phyloP scores from a whole-genome alignment of 192 early-diverging fungal species.

The Rhizophagus clarus region DNA sequence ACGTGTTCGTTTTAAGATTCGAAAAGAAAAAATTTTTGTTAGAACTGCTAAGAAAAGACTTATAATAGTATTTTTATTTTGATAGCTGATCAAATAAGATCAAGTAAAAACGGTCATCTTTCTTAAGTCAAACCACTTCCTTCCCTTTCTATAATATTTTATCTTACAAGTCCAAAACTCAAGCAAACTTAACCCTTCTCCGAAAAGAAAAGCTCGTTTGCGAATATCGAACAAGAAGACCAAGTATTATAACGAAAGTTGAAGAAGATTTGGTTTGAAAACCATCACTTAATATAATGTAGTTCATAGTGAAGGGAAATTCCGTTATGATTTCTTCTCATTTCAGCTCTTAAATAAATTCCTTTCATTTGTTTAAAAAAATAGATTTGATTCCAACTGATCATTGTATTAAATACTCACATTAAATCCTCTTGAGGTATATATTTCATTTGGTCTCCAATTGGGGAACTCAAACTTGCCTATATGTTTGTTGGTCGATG shows the following conservation, averaged over 20 bases:
- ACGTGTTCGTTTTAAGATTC: background rate
- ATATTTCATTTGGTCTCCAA: background rate
- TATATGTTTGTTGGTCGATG: background rate
- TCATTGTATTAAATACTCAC: slow-evolving; percentile 14
- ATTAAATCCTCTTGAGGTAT: background rate
- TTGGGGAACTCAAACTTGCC: background rate
- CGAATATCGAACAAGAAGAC: too few relatives aligned
- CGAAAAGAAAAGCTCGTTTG: too few relatives aligned
- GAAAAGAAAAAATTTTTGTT: background rate
- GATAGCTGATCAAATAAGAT: slow-evolving; percentile 26
- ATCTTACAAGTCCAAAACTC: too few relatives aligned
- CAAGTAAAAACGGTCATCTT: slow-evolving; percentile 26
- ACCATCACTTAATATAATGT: background rate
- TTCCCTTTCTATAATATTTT: too few relatives aligned
- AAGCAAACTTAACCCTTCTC: too few relatives aligned
- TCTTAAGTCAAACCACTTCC: background rate
- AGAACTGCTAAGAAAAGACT: background rate
- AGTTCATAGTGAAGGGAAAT: slow-evolving; percentile 2
- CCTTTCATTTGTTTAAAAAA: background rate
- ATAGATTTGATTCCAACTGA: background rate
- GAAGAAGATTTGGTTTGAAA: background rate
- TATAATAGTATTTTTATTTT: background rate
- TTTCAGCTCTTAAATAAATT: background rate
- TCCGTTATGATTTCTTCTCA: background rate
- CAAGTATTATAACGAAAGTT: background rate